Evolutionary conservation across 768 basidiomycete species (phyloP), one percentile per base, ranked within the genome.

Genomic region (Calvatia gigantea): DNA sequence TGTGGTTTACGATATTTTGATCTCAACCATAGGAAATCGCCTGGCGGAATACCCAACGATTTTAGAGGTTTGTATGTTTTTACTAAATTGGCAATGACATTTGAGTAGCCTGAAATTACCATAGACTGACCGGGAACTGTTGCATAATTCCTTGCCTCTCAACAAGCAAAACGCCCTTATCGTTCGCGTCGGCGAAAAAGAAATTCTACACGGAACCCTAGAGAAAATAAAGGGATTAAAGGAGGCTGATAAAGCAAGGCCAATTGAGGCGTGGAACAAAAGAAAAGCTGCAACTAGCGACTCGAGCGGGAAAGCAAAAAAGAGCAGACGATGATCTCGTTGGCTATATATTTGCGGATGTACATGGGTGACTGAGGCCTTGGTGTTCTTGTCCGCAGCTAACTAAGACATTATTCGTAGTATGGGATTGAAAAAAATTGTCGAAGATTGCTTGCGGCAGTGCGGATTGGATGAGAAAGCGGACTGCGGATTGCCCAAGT

Each of bases 131-230:
- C 84, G 89, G 50, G 74, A 76, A 54, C 52, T 57, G 9, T 68
- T 84, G 4, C 68, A 78, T 19, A 64, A 60, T 14, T 54, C 52
- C n/a, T 64, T 81, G 1, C 53, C 75, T 3, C 54, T 72, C 50
- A 82, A 84, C 60, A 79, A 75, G 62, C 74, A 73, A 56, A 75
- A 85, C 56, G 92, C 93, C 1, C 65, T 86, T 6, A 70, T 89
- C 43, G 90, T 94, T 11, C 79, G 93, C 32, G 66, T 91, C 8
- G 89, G 90, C 3, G 93, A 95, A 73, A 93, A 93, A 70, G 71
- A 79, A 21, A 84, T 94, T 11, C 63, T 94, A 51, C 52, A 61
- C 6, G 64, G 60, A 6, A 54, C 60, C n/a, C 50, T 71, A 28
- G 52, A 60, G 14, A 67, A 64, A 46, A 29, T 73, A 25, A 49